A percentile compares a stretch with the other conserved stretches of the same genome.
phyloP scores from a whole-genome alignment of 164 flowering plant species.

The Hamamelis virginiana region DNA sequence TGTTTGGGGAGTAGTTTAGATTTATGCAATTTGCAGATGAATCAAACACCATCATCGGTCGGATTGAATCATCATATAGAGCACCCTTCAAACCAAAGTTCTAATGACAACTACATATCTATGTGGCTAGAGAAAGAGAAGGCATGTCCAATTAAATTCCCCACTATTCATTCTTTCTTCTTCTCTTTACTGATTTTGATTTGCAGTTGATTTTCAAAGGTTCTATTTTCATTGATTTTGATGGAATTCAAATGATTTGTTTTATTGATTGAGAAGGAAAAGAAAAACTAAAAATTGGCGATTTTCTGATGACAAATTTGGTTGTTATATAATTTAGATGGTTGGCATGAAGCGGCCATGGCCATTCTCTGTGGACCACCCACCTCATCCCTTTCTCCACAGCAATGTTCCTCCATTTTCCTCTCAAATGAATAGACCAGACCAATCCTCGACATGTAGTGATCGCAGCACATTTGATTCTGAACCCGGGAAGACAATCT shows the following conservation, averaged over 20 bases:
- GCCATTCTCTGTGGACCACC: constrained; percentile 10
- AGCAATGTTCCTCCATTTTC: background rate
- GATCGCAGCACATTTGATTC: background rate
- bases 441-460: constrained; percentile 1
- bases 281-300: background rate
- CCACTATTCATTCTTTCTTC: background rate
- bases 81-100: constrained; percentile 39
- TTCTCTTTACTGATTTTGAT: background rate
- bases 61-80: constrained; percentile 17
- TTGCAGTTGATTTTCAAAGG: background rate
- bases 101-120: background rate
- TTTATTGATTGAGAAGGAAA: background rate
- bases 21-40: constrained; percentile 13
- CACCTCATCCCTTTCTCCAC: background rate
- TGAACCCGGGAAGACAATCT: background rate
- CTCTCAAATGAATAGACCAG: background rate
- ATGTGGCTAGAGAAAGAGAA: constrained; percentile 19
- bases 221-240: background rate
- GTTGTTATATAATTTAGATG: constrained; percentile 6
- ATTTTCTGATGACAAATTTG: background rate
- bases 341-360: constrained; percentile 16
- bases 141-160: constrained; percentile 10
- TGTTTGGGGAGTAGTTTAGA: background rate
- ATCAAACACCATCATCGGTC: constrained; percentile 10
- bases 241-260: background rate